Base-by-base conservation (phyloP, 2,329 filamentous ascomycete genomes). In the Colletotrichum tropicale region DNA sequence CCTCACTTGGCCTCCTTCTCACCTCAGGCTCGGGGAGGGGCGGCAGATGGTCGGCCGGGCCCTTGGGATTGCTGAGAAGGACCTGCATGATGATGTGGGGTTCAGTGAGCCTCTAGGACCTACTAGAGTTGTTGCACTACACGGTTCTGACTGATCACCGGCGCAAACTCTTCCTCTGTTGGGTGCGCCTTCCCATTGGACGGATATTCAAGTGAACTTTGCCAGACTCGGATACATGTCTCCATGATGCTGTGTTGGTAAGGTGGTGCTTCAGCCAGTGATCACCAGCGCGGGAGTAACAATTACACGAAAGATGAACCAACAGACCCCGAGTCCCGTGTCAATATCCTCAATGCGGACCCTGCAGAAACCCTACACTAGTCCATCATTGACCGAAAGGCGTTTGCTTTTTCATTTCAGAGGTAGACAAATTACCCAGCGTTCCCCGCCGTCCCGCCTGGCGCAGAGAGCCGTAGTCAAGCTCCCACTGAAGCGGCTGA, bases 401-500 rank as follows among this genome's bases (percentile, higher is more conserved):
- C 18, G 38, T 65, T 64, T 64, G 55, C 70, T 71, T 8, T 30
- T 24, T 21, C 13, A 24, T 30, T 18, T 13, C 68, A 38, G 43
- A 52, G 12, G 43, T 1, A 52, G 43, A 13, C 43, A 24, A 21
- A 52, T 52, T 8, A 56, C 21, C 28, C 32, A 24, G 30, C 55
- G 55, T 75, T 34, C 32, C 26, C 67, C 66, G 58, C 34, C 56
- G 71, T 58, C 62, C 55, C 34, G 61, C 69, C 38, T 48, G 68
- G 18, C 72, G 74, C 74, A 74, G 30, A 73, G 21, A 56, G 72
- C 72, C 72, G 72, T 62, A 26, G 60, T n/a, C 24, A 56, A 43
- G n/a, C 61, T 64, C 61, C n/a, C 61, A 64, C 34, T 64, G 32
- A 48, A 69, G 70, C 70, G 74, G 70, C 74, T 76, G 74, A 56